Conservation (phyloP, 352 stramenopile genomes). For the Globisporangium megalacanthum region DNA sequence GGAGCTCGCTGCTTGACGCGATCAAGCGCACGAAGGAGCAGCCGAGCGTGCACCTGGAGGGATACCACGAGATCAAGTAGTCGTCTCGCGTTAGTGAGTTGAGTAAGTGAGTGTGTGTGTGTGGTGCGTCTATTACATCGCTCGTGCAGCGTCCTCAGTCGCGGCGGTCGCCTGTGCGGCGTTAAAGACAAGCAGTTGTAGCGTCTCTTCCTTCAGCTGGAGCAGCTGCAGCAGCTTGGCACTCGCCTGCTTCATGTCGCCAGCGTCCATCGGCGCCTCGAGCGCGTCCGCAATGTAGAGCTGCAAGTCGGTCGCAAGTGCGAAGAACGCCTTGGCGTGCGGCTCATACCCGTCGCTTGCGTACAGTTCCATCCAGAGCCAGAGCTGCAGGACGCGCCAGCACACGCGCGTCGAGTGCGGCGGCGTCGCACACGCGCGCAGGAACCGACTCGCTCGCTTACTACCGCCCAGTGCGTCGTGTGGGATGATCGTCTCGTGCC, state of each 20-base stretch:
- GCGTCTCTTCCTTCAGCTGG: constrained; percentile 51
- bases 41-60: constrained; percentile 14
- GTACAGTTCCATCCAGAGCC: constrained; percentile 57
- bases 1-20: constrained; percentile 20
- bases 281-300: constrained; percentile 40
- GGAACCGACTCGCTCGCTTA: constrained; percentile 30
- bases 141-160: constrained; percentile 11
- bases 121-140: not conserved
- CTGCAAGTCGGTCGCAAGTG: constrained; percentile 33
- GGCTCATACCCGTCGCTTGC: constrained; percentile 39
- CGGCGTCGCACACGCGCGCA: constrained; percentile 19
- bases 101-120: not conserved
- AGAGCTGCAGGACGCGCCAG: constrained; percentile 37
- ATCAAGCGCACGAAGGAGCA: constrained; percentile 28
- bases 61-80: constrained; percentile 33
- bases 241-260: constrained; percentile 29
- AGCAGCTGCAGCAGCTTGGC: constrained; percentile 40
- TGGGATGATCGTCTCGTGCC: constrained; percentile 40
- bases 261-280: constrained; percentile 16
- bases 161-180: constrained; percentile 23
- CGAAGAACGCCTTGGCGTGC: constrained; percentile 41
- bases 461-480: constrained; percentile 32
- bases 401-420: constrained; percentile 25
- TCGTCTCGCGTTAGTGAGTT: not conserved
- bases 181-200: constrained; percentile 56